Evolutionary conservation across 108 stramenopile genomes (phyloP), one percentile per base, ranked within the genome.

Genomic region (Aurantiochytrium sp.): DNA sequence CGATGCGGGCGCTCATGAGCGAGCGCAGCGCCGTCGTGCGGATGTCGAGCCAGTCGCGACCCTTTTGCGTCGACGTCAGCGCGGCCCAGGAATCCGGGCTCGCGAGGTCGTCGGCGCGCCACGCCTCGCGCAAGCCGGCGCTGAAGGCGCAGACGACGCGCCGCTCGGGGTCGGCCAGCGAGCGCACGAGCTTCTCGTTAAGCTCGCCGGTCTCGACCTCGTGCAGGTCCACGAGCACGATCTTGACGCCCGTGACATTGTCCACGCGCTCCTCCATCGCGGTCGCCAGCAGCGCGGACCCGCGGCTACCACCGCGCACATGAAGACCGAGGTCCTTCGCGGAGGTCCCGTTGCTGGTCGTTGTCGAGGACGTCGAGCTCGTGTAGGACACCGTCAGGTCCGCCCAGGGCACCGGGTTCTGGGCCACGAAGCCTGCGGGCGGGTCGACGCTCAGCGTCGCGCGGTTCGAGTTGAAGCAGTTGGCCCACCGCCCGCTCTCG

Each of bases 191-290:
- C 24, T 65, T 27, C 10, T 8, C 27, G 1, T 65, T 65, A 10
- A 65, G 22, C 45, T 37, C 42, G 39, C 73, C 73, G 30, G 59
- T 65, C 59, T 37, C 73, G 39, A 12, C 12, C 10, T 41, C 24
- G 3, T 81, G 73, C 36, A 81, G 45, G 73, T 81, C 73, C n/a
- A 81, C 73, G 19, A 81, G 45, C 6, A 81, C 73, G 8, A 81
- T 30, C 73, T 81, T 34, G 27, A 34, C 59, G 27, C 59, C 59
- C 32, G 59, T 65, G 0, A 65, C 59, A 65, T 65, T 65, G 34
- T 65, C 59, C 22, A 27, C 10, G 59, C 50, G 50, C 50, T 52
- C 34, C 24, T 65, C 32, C 22, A 24, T 17, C 19, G 34, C 24
- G 8, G 27, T 12, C 21, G 21, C 21, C 53, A 54, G 0, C 53